Base-by-base conservation (phyloP, 768 basidiomycete genomes). In the Rubroboletus satanas region DNA sequence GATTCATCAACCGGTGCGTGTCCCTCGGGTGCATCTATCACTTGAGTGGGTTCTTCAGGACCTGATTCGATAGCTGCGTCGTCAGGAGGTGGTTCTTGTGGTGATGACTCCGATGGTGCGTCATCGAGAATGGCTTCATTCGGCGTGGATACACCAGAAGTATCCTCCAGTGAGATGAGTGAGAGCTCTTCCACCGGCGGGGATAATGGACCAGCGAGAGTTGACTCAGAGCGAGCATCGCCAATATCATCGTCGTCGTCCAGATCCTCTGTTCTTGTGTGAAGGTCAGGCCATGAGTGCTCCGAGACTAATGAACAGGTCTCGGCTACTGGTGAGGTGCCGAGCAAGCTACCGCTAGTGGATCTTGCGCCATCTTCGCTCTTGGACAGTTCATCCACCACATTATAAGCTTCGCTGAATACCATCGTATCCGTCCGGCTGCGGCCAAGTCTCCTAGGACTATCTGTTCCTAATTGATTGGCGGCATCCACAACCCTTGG, bases 361-460 rank as follows among this genome's bases (percentile, higher is more conserved):
- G 49, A 23, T 11, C 42, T 52, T 26, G 6, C 28, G 23, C 29
- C 50, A 29, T 60, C 58, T 9, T 58, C 66, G 36, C 33, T 32
- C 47, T 56, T 68, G 26, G 72, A 66, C 11, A 76, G 53, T 51
- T 79, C 78, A 45, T 78, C 78, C 10, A 66, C 66, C 45, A 76
- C 56, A 48, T 48, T 71, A 37, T 60, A 71, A 0, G 64, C 73
- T 55, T 80, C 78, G 62, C 79, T 82, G 59, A 82, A 79, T 21
- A 89, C 79, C 88, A 90, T 89, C 3, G 87, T 90, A 59, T 88
- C 87, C 9, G 87, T 88, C 57, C 87, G 74, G 56, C 67, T 79
- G 32, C 87, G 74, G 2, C 84, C 82, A 21, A 75, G 61, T 38
- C 69, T 77, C 9, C 80, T 72, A 37, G 80, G 75, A 61, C 77